phyloP scores from a whole-genome alignment of 768 basidiomycete genomes.

The Mycena crocata region DNA sequence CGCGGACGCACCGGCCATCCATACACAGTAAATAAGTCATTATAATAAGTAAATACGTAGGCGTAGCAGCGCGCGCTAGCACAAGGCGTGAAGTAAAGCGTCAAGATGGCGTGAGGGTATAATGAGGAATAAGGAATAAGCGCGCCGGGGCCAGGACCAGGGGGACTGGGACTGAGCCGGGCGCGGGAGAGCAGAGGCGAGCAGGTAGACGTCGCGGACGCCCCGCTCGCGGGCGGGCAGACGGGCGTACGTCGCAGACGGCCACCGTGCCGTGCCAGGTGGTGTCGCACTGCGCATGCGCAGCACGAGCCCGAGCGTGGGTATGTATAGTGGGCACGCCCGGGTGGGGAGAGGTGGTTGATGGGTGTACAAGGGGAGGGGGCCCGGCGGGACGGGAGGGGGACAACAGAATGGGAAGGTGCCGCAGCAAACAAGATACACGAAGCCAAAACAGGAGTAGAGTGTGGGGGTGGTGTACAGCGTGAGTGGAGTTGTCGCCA shows the following conservation, averaged over 20 bases:
- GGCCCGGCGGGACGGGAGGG: background rate
- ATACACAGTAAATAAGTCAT: conserved; percentile 22
- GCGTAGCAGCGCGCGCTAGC: conserved; percentile 11
- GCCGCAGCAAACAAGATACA: background rate
- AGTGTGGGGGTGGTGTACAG: conserved; percentile 25
- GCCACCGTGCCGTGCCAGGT: no score
- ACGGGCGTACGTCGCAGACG: no score
- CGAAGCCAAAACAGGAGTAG: background rate
- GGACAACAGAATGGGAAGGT: background rate
- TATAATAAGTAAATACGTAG: conserved; percentile 18
- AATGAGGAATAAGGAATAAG: conserved; percentile 13
- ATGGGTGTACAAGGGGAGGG: background rate
- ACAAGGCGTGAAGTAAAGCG: conserved; percentile 6
- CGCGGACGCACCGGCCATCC: no score
- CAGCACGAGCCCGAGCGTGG: no score
- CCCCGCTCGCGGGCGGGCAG: background rate
- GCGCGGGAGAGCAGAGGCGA: conserved; percentile 2
- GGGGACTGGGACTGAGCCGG: background rate
- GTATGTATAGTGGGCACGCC: no score
- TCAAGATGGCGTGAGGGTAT: conserved; percentile 17
- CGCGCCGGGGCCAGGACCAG: background rate
- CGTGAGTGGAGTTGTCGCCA: conserved; percentile 20
- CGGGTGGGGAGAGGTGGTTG: no score
- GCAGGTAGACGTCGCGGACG: conserved; percentile 14
- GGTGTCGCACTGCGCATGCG: conserved; percentile 3